Evolutionary conservation across 805 yeast species (phyloP).

Genomic region (Candida ascalaphidarum): DNA sequence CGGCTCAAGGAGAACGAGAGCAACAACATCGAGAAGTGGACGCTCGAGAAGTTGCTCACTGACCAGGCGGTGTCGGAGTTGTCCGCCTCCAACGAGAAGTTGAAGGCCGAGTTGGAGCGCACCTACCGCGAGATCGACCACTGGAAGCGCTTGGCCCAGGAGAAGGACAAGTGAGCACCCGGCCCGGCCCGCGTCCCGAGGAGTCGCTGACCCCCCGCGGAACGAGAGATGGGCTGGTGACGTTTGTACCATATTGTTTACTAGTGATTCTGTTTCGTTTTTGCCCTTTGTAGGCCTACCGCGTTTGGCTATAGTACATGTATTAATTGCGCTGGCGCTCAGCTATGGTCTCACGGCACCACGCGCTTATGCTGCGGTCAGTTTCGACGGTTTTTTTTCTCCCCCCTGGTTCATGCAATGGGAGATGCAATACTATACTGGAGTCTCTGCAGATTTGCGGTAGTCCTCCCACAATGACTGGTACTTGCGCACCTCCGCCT

Average conservation of each 20-base stretch:
- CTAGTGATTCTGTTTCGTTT: too few relatives aligned
- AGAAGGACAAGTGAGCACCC: constrained; percentile 5
- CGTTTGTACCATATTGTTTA: too few relatives aligned
- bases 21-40: constrained; percentile 88
- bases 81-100: constrained; percentile 75
- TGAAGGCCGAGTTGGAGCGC: constrained; percentile 80
- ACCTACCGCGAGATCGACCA: constrained; percentile 89
- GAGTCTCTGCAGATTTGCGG: not conserved
- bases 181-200: not conserved
- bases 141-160: constrained; percentile 45
- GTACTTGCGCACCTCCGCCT: constrained; percentile 15
- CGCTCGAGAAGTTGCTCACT: constrained; percentile 82
- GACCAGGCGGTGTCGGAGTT: constrained; percentile 89
- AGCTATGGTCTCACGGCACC: too few relatives aligned
- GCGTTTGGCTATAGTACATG: too few relatives aligned
- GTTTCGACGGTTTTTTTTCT: too few relatives aligned
- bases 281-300: too few relatives aligned
- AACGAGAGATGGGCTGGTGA: too few relatives aligned
- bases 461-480: constrained; percentile 9
- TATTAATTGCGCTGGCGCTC: too few relatives aligned
- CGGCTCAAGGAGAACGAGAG: constrained; percentile 85
- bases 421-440: too few relatives aligned
- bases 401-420: too few relatives aligned
- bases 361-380: too few relatives aligned
- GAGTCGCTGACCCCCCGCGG: too few relatives aligned